Base-by-base conservation (phyloP, 352 stramenopile genomes). In the Saprolegnia parasitica region DNA sequence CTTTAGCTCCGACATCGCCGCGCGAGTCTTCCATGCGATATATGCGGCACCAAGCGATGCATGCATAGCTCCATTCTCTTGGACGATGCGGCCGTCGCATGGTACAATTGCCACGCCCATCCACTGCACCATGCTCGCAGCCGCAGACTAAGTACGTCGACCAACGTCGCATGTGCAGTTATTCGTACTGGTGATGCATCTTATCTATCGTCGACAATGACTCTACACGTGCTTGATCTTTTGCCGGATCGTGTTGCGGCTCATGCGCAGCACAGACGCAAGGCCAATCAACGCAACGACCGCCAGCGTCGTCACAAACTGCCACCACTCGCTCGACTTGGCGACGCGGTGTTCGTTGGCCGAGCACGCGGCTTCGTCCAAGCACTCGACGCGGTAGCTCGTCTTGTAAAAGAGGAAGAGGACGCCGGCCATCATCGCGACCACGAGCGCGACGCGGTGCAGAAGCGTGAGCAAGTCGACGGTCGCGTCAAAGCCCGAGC, bases 221-320 rank as follows among this genome's bases (percentile, higher is more conserved):
- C n/a, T 65, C 56, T 84, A 87, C n/a, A 73, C 73, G 9, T 82
- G 80, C 66, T 93, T 90, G 23, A 78, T 62, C 73, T 92, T 90
- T 61, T 78, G 60, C n/a, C 74, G 75, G 55, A 93, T 71, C 39
- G 83, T 74, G 55, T 82, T 84, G 49, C 65, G 77, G 75, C 88
- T 91, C 67, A 90, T 80, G 50, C 84, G 84, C 47, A 90, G 72
- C 23, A 79, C 55, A 24, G 83, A 88, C 40, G 83, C 82, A 6
- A 81, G 10, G 67, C 89, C 81, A n/a, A 80, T 88, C 63, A 84
- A 88, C 0, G 65, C 75, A 40, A 86, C 77, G 40, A 85, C 76
- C 11, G 75, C 83, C 21, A 90, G 52, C 56, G 90, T 79, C 20
- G 80, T 73, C 35, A 65, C 73, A 21, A 77, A 83, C 71, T 91